These are phyloP conservation scores for Jatropha podagrica DNA, from an alignment of 441 rosid species.

Conservation along the genomic window DNA sequence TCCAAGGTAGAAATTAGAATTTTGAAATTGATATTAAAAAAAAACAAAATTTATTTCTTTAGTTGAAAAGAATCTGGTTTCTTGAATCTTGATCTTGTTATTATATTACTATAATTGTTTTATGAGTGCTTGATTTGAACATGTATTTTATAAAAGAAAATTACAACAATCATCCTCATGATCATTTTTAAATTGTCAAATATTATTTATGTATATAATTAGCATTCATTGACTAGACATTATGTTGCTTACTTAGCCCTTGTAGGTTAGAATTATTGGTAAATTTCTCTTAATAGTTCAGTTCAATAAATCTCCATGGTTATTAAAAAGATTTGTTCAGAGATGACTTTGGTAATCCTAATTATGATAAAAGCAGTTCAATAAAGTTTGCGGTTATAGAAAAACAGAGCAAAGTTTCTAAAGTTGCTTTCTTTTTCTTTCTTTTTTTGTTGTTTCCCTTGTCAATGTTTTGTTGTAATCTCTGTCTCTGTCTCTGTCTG, in stretches of 20 bases:
- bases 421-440: conserved; percentile 26
- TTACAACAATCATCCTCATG: conserved; percentile 4
- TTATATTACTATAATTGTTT: background rate
- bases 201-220: background rate
- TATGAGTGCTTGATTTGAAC: conserved; percentile 10
- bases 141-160: background rate
- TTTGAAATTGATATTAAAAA: background rate
- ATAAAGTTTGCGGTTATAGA: conserved; percentile 32
- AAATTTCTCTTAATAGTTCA: background rate
- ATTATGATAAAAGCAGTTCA: background rate
- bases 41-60: background rate
- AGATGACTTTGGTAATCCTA: background rate
- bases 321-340: background rate
- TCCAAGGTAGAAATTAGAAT: background rate
- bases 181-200: background rate
- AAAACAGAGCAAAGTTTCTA: conserved; percentile 31
- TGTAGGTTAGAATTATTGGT: background rate
- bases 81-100: conserved; percentile 2
- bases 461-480: conserved; percentile 17
- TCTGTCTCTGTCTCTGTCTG: conserved; percentile 10
- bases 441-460: background rate
- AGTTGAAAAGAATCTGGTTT: background rate
- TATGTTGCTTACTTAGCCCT: background rate
- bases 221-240: background rate
- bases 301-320: background rate